Conservation (phyloP, 176 grass and related monocot species). For the Aegilops umbellulata region DNA sequence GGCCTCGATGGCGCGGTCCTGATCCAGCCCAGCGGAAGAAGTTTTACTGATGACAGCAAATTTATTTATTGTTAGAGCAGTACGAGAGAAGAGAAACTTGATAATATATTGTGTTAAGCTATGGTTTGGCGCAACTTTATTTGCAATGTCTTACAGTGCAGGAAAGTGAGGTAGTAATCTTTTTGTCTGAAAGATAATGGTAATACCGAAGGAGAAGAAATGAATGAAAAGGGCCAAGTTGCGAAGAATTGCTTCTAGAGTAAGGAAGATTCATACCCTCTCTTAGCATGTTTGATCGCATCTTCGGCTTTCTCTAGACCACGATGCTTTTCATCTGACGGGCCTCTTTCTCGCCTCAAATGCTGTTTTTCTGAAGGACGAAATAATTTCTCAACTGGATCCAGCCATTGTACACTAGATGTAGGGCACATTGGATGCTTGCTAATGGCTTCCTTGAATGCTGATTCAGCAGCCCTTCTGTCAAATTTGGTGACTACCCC, state of each 20-base stretch:
- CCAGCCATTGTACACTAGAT: neutral
- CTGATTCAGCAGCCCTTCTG: neutral
- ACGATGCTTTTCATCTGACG: neutral
- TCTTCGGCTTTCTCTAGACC: neutral
- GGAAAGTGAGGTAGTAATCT: neutral
- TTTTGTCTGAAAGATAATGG: neutral
- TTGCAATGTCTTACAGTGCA: neutral
- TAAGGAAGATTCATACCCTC: neutral
- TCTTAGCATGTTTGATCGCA: neutral
- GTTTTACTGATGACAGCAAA: neutral
- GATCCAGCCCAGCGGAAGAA: constrained; percentile 17
- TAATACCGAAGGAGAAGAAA: neutral
- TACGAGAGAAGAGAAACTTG: neutral
- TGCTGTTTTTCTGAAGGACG: neutral
- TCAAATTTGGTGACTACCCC: neutral
- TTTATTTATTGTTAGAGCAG: neutral
- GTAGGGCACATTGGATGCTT: neutral
- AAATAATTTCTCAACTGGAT: neutral
- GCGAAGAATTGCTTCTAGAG: neutral
- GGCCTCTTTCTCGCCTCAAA: neutral
- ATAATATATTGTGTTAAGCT: neutral
- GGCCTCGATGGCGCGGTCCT: constrained; percentile 13
- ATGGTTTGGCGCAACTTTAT: neutral
- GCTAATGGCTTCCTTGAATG: neutral
- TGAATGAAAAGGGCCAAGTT: neutral